These are phyloP conservation scores for Myrmaecium sp. DNA, from an alignment of 2,329 filamentous ascomycete species.

Conservation along the genomic window DNA sequence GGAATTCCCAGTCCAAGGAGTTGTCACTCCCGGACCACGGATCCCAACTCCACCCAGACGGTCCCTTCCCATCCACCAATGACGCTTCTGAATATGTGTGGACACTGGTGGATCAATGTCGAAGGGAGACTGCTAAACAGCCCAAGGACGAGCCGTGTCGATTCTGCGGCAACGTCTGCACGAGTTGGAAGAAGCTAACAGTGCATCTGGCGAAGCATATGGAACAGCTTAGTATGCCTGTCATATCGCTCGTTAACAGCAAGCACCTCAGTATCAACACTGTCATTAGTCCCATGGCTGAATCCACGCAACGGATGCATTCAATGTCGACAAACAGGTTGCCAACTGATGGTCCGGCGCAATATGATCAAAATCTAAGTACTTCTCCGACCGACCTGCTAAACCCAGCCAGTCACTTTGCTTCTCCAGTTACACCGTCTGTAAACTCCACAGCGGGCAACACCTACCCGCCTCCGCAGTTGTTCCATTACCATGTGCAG, in stretches of 20 bases:
- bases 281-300: conserved; percentile 20
- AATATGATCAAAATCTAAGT: conserved; percentile 9
- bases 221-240: conserved; percentile 76
- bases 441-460: conserved; percentile 6
- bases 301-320: conserved; percentile 5
- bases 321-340: not conserved
- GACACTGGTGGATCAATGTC: conserved; percentile 63
- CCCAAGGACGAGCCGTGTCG: conserved; percentile 67
- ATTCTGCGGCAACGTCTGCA: conserved; percentile 69
- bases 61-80: conserved; percentile 1
- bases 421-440: conserved; percentile 1
- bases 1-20: conserved; percentile 5
- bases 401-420: conserved; percentile 2
- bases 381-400: no score
- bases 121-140: conserved; percentile 45
- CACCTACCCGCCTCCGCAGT: conserved; percentile 21
- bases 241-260: conserved; percentile 35
- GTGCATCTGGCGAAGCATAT: conserved; percentile 91
- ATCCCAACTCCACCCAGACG: not conserved
- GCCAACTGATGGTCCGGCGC: conserved; percentile 1
- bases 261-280: conserved; percentile 21
- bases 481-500: not conserved
- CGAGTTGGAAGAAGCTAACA: conserved; percentile 81
- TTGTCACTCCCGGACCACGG: not conserved
- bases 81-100: conserved; percentile 43